These are phyloP conservation scores for Apiotrichum siamense DNA, from an alignment of 1,284 basidiomycete genomes.

Conservation along the genomic window DNA sequence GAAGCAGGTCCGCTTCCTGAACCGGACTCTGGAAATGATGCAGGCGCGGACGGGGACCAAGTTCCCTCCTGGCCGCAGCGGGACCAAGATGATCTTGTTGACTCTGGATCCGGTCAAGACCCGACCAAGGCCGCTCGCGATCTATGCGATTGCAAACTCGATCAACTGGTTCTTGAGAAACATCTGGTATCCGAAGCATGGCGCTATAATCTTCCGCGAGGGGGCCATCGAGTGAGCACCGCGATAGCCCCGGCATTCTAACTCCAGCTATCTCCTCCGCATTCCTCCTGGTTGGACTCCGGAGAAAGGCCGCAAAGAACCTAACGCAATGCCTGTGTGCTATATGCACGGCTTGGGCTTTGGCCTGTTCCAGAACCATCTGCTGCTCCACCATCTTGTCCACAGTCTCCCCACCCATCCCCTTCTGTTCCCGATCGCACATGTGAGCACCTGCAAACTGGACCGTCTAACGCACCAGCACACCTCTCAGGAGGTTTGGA, in stretches of 20 bases:
- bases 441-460: too few species aligned
- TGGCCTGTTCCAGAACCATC: conserved; percentile 44
- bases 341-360: conserved; percentile 78
- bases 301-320: conserved; percentile 28
- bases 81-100: conserved; percentile 60
- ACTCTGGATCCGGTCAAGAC: conserved; percentile 70
- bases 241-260: background rate
- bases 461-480: too few species aligned
- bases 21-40: conserved; percentile 58
- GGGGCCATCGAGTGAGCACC: conserved; percentile 50
- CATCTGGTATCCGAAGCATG: conserved; percentile 30
- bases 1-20: conserved; percentile 53
- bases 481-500: conserved; percentile 76
- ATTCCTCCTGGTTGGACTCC: conserved; percentile 62
- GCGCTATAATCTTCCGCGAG: conserved; percentile 33
- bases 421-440: conserved; percentile 70
- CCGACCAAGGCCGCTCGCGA: conserved; percentile 59
- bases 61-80: conserved; percentile 60
- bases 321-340: conserved; percentile 61
- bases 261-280: conserved; percentile 63
- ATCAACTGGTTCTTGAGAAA: conserved; percentile 49
- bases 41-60: conserved; percentile 65
- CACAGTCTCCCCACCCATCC: conserved; percentile 60
- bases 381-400: conserved; percentile 45
- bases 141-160: conserved; percentile 60